These are phyloP conservation scores for Pseudohyphozyma bogoriensis DNA, from an alignment of 768 basidiomycete genomes.

Conservation along the genomic window DNA sequence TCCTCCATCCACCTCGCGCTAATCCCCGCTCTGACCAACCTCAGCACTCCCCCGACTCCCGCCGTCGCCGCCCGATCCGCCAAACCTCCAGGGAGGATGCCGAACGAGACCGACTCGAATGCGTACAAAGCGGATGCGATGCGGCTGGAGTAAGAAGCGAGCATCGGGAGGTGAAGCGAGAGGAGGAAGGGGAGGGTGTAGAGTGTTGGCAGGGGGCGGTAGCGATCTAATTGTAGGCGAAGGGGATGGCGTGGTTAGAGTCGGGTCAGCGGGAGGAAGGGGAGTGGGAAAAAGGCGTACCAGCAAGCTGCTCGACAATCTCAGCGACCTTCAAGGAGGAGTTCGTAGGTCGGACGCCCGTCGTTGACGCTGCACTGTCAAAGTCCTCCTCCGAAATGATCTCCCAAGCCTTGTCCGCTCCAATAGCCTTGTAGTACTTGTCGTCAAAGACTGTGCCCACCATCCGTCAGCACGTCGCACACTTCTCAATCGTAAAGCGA, in stretches of 20 bases:
- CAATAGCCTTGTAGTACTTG: conserved; percentile 76
- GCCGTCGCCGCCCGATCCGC: conserved; percentile 53
- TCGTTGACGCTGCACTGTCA: conserved; percentile 40
- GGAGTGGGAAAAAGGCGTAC: conserved; percentile 40
- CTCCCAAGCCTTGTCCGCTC: conserved; percentile 72
- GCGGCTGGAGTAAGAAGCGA: conserved; percentile 65
- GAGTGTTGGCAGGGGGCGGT: conserved; percentile 68
- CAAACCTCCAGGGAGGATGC: conserved; percentile 71
- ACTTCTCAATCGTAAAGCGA: too few species aligned
- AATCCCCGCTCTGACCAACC: conserved; percentile 73
- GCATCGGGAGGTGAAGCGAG: conserved; percentile 69
- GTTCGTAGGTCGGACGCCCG: conserved; percentile 53
- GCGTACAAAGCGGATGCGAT: conserved; percentile 80
- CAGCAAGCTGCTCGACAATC: conserved; percentile 83
- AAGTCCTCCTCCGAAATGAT: conserved; percentile 58
- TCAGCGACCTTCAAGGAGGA: conserved; percentile 75
- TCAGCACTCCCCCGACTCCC: conserved; percentile 71
- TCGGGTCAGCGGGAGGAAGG: neutral
- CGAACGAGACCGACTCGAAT: conserved; percentile 81
- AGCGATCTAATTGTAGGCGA: too few species aligned
- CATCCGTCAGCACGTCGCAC: neutral
- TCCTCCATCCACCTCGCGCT: conserved; percentile 64
- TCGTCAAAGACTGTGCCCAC: conserved; percentile 61
- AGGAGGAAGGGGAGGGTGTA: conserved; percentile 75
- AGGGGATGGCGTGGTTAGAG: neutral